Percentiles rank a stretch among this genome's conserved stretches.
Evolutionary conservation across 805 yeast genomes (phyloP).

Genomic region (Candida methanosorbosa): DNA sequence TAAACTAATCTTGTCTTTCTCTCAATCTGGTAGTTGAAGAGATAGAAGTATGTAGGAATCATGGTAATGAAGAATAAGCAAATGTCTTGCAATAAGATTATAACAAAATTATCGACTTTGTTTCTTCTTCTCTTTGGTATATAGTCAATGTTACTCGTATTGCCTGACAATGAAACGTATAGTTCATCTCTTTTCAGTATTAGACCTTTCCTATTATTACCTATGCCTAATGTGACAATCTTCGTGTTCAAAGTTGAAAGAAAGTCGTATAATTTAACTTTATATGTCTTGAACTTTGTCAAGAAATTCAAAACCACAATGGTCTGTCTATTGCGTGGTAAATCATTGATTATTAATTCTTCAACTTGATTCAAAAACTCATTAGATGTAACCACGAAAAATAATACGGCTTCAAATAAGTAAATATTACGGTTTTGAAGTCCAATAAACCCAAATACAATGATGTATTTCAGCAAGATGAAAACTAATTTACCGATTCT

Average conservation of each 20-base stretch:
- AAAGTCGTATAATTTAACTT: too few relatives aligned
- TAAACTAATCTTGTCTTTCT: neutral
- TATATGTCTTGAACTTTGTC: too few relatives aligned
- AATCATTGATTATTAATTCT: too few relatives aligned
- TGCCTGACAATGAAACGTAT: too few relatives aligned
- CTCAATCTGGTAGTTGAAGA: slow-evolving; percentile 7
- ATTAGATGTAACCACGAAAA: too few relatives aligned
- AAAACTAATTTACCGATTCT: neutral
- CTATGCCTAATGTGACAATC: slow-evolving; percentile 3
- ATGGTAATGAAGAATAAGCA: slow-evolving; percentile 9
- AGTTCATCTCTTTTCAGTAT: neutral
- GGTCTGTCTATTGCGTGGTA: too few relatives aligned
- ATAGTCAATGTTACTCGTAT: too few relatives aligned
- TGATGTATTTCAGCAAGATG: neutral
- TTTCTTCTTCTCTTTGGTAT: neutral
- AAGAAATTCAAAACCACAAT: too few relatives aligned
- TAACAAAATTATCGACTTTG: slow-evolving; percentile 1
- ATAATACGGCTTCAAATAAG: too few relatives aligned
- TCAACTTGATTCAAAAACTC: too few relatives aligned
- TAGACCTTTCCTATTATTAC: slow-evolving; percentile 5
- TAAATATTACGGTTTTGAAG: too few relatives aligned
- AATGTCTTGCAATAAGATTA: slow-evolving; percentile 10
- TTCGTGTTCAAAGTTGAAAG: too few relatives aligned
- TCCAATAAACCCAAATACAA: neutral
- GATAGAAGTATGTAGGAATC: slow-evolving; percentile 10